These are phyloP conservation scores for Claviceps paspali DNA, from an alignment of 2,329 filamentous ascomycete species.

Conservation along the genomic window DNA sequence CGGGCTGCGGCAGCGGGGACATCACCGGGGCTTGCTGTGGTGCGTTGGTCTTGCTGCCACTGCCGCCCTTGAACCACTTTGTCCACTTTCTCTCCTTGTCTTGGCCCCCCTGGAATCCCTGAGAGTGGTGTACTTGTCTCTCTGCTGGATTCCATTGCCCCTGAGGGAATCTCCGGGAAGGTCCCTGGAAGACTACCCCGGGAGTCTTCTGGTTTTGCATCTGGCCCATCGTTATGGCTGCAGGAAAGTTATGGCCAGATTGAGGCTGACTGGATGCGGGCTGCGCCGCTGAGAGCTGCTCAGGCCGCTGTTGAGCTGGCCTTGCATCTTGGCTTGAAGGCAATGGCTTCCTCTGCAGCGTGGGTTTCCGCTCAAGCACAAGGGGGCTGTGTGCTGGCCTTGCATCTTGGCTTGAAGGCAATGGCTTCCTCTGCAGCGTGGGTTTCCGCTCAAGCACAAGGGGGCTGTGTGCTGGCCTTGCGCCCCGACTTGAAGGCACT, in stretches of 20 bases:
- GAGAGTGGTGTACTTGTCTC: neutral
- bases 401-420: no score
- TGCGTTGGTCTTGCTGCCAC: slow-evolving; percentile 3
- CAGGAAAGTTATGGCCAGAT: neutral
- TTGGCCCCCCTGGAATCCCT: slow-evolving; percentile 1
- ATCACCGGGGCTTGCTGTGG: slow-evolving; percentile 3
- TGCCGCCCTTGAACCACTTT: slow-evolving; percentile 16
- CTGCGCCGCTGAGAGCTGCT: neutral
- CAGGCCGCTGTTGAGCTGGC: neutral
- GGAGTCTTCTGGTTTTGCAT: neutral
- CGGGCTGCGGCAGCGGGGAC: neutral
- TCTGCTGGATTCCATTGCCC: neutral
- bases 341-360: slow-evolving; percentile 1
- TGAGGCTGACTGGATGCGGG: neutral
- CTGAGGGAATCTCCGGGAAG: neutral
- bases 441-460: no score
- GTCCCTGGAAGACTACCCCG: neutral
- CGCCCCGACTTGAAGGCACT: no score
- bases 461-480: no score
- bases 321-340: neutral
- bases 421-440: no score
- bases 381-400: no score
- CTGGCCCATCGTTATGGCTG: neutral
- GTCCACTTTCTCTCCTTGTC: slow-evolving; percentile 15
- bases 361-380: no score